phyloP scores from a whole-genome alignment of 345 rosid species.

The Camelina neglecta region DNA sequence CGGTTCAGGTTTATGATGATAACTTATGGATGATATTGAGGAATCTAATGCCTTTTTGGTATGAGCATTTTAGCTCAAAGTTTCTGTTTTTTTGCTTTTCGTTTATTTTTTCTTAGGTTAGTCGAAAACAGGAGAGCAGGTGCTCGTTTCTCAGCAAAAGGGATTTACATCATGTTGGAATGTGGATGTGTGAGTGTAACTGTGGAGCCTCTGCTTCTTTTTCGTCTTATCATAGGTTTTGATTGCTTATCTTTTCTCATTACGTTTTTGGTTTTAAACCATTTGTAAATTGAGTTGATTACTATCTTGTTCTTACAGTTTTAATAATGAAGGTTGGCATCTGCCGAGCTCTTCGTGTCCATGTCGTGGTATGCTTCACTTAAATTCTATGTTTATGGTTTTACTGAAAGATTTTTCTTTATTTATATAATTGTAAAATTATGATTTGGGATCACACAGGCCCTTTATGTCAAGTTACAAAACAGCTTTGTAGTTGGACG shows the following conservation, averaged over 20 bases:
- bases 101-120: constrained; percentile 44
- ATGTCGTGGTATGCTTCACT: constrained; percentile 57
- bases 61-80: neutral
- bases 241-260: neutral
- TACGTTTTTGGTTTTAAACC: neutral
- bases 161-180: constrained; percentile 64
- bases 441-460: constrained; percentile 49
- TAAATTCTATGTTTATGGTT: constrained; percentile 24
- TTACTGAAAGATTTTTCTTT: neutral
- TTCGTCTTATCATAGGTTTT: constrained; percentile 51
- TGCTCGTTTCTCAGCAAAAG: constrained; percentile 76
- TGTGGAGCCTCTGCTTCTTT: constrained; percentile 50
- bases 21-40: neutral
- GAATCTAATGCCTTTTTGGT: neutral
- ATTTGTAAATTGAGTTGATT: neutral
- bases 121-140: constrained; percentile 59
- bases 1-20: constrained; percentile 53
- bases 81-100: neutral
- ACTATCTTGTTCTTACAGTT: constrained; percentile 42
- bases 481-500: constrained; percentile 56
- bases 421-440: neutral
- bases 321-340: constrained; percentile 56
- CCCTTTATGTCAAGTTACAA: constrained; percentile 51
- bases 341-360: constrained; percentile 71
- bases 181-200: constrained; percentile 81